Evolutionary conservation across 2,329 filamentous ascomycete species (phyloP).

Genomic region (Aaosphaeria pasadenensis): DNA sequence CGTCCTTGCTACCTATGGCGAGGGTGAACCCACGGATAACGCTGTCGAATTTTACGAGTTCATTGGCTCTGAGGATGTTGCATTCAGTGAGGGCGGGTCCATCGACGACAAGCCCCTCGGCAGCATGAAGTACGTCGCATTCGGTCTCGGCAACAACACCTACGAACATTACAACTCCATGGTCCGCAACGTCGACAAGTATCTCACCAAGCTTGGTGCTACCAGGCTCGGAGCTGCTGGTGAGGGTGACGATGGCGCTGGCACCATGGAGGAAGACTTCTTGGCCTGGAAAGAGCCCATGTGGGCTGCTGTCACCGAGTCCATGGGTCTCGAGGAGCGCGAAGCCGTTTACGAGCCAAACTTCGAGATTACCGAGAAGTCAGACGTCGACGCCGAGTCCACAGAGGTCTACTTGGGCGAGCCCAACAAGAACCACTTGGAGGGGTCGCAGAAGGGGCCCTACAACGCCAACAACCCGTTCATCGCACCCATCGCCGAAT

Average conservation of each 20-base stretch:
- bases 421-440: slow-evolving; percentile 92
- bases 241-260: slow-evolving; percentile 95
- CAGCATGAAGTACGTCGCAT: slow-evolving; percentile 89
- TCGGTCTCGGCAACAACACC: slow-evolving; percentile 97
- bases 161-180: slow-evolving; percentile 99
- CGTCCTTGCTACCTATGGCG: slow-evolving; percentile 93
- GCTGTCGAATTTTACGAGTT: slow-evolving; percentile 99
- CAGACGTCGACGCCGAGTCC: slow-evolving; percentile 70
- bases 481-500: slow-evolving; percentile 89
- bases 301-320: slow-evolving; percentile 81
- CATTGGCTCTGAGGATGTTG: slow-evolving; percentile 74
- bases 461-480: slow-evolving; percentile 97
- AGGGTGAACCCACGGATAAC: slow-evolving; percentile 98
- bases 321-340: slow-evolving; percentile 88
- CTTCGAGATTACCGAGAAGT: slow-evolving; percentile 76
- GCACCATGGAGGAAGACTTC: slow-evolving; percentile 99
- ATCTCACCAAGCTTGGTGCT: slow-evolving; percentile 77
- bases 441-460: slow-evolving; percentile 78
- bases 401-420: slow-evolving; percentile 90
- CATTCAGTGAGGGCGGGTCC: slow-evolving; percentile 69
- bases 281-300: slow-evolving; percentile 99
- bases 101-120: slow-evolving; percentile 68
- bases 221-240: slow-evolving; percentile 82
- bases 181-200: slow-evolving; percentile 87
- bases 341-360: slow-evolving; percentile 95